Conservation (phyloP, 2,329 filamentous ascomycete species). For the Colletotrichum paranaense region DNA sequence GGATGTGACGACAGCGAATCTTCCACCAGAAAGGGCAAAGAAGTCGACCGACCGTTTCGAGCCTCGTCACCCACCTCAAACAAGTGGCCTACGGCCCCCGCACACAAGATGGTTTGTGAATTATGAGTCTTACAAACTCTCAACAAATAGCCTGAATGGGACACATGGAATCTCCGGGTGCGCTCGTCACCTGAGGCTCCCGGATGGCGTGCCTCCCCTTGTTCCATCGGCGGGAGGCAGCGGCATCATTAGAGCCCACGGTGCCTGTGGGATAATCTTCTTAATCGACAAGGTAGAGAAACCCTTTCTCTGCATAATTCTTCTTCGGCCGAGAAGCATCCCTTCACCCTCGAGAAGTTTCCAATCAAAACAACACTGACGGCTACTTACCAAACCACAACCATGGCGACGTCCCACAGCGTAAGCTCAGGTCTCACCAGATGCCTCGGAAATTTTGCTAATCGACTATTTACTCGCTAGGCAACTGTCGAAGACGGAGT, state of each 20-base stretch:
- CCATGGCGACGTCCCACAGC: neutral
- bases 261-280: neutral
- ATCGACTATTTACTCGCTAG: neutral
- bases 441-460: neutral
- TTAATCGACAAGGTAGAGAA: neutral
- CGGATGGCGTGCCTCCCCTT: neutral
- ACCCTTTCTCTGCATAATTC: neutral
- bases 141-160: no score
- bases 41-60: no score
- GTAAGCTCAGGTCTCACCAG: neutral
- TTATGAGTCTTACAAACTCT: no score
- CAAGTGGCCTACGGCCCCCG: no score
- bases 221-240: neutral
- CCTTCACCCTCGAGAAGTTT: neutral
- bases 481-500: neutral
- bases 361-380: neutral
- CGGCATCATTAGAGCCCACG: neutral
- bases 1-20: no score
- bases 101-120: no score
- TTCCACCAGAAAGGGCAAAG: no score
- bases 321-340: neutral
- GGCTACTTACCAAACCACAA: neutral
- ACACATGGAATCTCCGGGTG: neutral
- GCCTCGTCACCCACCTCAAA: no score
- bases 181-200: neutral